These are phyloP conservation scores for Saksenaea oblongispora DNA, from an alignment of 371 early-diverging fungal genomes.

Conservation along the genomic window DNA sequence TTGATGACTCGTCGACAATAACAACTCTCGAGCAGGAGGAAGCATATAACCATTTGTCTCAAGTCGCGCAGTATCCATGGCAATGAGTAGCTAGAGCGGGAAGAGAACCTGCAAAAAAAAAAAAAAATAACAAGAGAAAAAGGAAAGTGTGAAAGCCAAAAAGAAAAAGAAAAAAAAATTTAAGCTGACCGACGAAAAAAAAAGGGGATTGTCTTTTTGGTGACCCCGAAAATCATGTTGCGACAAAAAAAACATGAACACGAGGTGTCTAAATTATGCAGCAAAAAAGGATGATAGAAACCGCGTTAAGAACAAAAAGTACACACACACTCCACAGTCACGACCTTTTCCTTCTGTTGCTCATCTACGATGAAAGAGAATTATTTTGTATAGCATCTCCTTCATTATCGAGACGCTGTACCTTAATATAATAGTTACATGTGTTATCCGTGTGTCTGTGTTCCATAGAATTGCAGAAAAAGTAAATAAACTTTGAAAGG, in stretches of 20 bases:
- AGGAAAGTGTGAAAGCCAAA: background rate
- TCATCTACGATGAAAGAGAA: background rate
- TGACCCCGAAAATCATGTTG: slow-evolving; percentile 6
- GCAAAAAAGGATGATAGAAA: slow-evolving; percentile 1
- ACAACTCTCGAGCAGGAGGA: slow-evolving; percentile 34
- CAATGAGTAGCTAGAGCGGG: background rate
- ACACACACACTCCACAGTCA: background rate
- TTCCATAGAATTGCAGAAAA: too few species aligned
- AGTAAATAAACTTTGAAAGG: background rate
- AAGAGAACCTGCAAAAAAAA: background rate
- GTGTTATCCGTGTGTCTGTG: background rate
- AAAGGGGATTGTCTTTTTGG: slow-evolving; percentile 4
- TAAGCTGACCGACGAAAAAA: slow-evolving; percentile 2
- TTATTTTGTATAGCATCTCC: background rate
- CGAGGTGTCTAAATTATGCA: slow-evolving; percentile 3
- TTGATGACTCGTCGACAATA: slow-evolving; percentile 17
- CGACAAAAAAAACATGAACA: slow-evolving; percentile 5
- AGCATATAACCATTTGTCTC: slow-evolving; percentile 21
- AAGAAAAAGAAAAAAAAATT: background rate
- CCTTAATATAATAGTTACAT: too few species aligned
- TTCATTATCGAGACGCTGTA: too few species aligned
- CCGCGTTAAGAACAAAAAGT: background rate
- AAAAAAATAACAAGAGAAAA: background rate
- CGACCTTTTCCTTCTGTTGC: background rate
- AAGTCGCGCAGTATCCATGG: slow-evolving; percentile 27